Evolutionary conservation across 2,329 filamentous ascomycete species (phyloP).

Genomic region (Sphaerulina musiva): DNA sequence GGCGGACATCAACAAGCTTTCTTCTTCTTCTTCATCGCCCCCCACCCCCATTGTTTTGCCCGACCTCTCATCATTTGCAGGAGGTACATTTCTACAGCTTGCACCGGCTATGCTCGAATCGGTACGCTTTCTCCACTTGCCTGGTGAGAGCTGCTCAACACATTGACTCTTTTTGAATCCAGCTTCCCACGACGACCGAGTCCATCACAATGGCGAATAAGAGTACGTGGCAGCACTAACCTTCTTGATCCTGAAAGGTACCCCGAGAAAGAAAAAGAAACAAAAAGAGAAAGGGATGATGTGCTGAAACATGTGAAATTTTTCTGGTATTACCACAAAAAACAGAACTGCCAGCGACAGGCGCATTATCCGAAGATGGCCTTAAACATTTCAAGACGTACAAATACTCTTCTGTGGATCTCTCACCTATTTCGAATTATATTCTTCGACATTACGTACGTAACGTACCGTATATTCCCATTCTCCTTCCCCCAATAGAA

Average conservation of each 20-base stretch:
- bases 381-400: conserved; percentile 87
- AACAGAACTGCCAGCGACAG: conserved; percentile 14
- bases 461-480: not conserved
- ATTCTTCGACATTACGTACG: conserved; percentile 92
- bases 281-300: not conserved
- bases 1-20: not conserved
- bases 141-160: not conserved
- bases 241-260: no score
- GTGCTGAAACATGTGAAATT: conserved; percentile 4
- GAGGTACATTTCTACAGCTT: not conserved
- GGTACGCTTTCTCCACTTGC: not conserved
- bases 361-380: conserved; percentile 70
- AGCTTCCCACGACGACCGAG: conserved; percentile 7
- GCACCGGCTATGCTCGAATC: conserved; percentile 4
- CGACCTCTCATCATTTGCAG: no score
- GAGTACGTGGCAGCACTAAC: conserved; percentile 8
- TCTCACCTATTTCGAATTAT: conserved; percentile 87
- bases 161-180: not conserved
- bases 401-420: conserved; percentile 96
- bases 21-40: not conserved
- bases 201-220: conserved; percentile 10
- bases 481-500: not conserved
- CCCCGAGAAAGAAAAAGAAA: not conserved
- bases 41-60: no score
- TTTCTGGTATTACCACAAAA: no score